A percentile compares a stretch with the other conserved stretches of the same genome.
Evolutionary conservation across 352 stramenopile species (phyloP).

Genomic region (Pythium biforme): DNA sequence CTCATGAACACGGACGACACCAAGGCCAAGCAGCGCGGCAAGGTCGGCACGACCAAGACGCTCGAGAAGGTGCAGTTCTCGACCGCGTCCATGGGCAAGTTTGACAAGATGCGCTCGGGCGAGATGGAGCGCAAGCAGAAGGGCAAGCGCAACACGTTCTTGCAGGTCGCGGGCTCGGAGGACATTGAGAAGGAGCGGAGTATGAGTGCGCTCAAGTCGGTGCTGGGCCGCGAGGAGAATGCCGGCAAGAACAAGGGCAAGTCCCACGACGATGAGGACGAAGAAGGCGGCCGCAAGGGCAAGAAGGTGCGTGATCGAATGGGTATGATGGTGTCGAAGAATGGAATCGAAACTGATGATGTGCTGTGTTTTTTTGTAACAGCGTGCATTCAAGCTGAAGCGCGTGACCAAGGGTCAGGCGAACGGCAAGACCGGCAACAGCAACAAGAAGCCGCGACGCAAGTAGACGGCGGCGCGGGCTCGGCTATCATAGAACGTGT

Average conservation of each 20-base stretch:
- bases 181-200: slow-evolving; percentile 78
- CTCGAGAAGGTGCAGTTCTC: slow-evolving; percentile 91
- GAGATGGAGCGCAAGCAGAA: slow-evolving; percentile 89
- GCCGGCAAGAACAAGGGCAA: slow-evolving; percentile 73
- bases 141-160: slow-evolving; percentile 83
- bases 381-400: slow-evolving; percentile 48
- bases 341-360: slow-evolving; percentile 10
- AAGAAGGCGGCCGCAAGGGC: slow-evolving; percentile 43
- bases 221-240: slow-evolving; percentile 77
- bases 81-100: slow-evolving; percentile 93
- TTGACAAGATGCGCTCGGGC: slow-evolving; percentile 92
- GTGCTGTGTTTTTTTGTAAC: not conserved
- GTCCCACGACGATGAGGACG: slow-evolving; percentile 49
- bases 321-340: not conserved
- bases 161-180: slow-evolving; percentile 69
- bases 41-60: slow-evolving; percentile 86
- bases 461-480: slow-evolving; percentile 39
- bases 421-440: slow-evolving; percentile 22
- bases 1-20: slow-evolving; percentile 70
- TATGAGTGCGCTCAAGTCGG: slow-evolving; percentile 74
- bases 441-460: slow-evolving; percentile 48
- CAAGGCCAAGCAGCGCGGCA: slow-evolving; percentile 86
- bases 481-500: slow-evolving; percentile 6
- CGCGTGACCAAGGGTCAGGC: slow-evolving; percentile 73
- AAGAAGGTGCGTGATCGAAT: slow-evolving; percentile 45